Conservation (phyloP, 108 stramenopile species). For the Thalassiosira profunda region DNA sequence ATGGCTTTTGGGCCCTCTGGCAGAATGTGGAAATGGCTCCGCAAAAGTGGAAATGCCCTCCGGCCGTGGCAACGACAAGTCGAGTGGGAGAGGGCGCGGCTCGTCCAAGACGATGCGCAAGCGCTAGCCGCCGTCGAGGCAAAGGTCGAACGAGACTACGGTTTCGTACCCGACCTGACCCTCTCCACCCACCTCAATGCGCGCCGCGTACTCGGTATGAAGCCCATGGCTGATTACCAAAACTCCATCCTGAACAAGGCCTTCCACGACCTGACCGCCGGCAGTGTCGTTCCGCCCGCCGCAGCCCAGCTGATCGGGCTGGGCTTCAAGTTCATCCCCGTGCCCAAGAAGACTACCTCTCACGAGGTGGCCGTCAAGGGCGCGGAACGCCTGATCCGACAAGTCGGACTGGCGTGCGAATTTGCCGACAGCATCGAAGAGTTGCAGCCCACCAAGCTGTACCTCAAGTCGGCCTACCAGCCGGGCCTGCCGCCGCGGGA, state of each 20-base stretch:
- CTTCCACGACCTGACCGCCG: constrained; percentile 27
- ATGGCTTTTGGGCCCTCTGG: no score
- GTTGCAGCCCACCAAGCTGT: background rate
- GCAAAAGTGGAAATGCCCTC: no score
- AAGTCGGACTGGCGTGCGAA: background rate
- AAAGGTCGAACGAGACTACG: background rate
- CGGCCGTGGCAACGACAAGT: background rate
- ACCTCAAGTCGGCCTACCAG: constrained; percentile 7
- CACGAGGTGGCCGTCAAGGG: background rate
- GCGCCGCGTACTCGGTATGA: background rate
- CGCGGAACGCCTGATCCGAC: constrained; percentile 8
- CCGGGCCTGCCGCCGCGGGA: background rate
- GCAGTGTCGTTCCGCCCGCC: background rate
- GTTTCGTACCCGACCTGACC: constrained; percentile 12
- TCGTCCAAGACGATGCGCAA: background rate
- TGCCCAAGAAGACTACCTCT: background rate
- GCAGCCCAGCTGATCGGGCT: constrained; percentile 8
- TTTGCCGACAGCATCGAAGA: constrained; percentile 5
- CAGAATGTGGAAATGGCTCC: no score
- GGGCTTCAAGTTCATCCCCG: constrained; percentile 25
- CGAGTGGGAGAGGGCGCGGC: background rate
- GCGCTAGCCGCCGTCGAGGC: background rate
- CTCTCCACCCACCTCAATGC: constrained; percentile 8
- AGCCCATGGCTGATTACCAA: constrained; percentile 1
- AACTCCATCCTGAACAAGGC: background rate